Evolutionary conservation across 1,284 basidiomycete genomes (phyloP).

Genomic region (Entoloma clypeatum): DNA sequence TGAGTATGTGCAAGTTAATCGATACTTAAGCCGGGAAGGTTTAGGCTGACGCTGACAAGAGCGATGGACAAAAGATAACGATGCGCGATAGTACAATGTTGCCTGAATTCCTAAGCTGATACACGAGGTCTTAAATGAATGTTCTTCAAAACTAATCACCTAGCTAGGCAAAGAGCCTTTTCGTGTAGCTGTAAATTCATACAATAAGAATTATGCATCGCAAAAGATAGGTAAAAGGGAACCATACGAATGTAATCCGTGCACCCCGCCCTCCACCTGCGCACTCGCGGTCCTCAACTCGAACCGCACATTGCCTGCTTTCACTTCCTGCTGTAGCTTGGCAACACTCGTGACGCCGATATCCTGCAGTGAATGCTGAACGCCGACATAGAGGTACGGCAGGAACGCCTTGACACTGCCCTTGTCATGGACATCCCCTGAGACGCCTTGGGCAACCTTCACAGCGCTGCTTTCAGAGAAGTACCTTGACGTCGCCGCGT

Average conservation of each 20-base stretch:
- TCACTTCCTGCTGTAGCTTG: slow-evolving; percentile 60
- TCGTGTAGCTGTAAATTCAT: slow-evolving; percentile 30
- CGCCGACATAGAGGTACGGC: slow-evolving; percentile 88
- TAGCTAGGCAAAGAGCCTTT: slow-evolving; percentile 33
- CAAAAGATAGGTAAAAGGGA: background rate
- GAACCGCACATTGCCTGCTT: slow-evolving; percentile 74
- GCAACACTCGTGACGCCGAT: slow-evolving; percentile 74
- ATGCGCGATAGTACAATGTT: no score
- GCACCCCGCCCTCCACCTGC: slow-evolving; percentile 94
- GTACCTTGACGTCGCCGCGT: slow-evolving; percentile 95
- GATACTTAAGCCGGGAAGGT: no score
- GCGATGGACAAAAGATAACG: no score
- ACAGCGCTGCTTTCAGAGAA: slow-evolving; percentile 94
- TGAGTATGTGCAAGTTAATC: no score
- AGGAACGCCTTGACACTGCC: slow-evolving; percentile 89
- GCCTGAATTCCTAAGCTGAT: slow-evolving; percentile 2
- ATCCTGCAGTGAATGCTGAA: slow-evolving; percentile 97
- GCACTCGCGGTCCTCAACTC: slow-evolving; percentile 95
- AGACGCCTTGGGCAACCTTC: slow-evolving; percentile 97
- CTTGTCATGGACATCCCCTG: slow-evolving; percentile 97
- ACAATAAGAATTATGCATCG: slow-evolving; percentile 1
- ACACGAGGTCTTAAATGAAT: no score
- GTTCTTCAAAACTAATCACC: background rate
- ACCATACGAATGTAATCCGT: slow-evolving; percentile 81
- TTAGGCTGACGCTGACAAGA: no score